Evolutionary conservation across 2,329 filamentous ascomycete species (phyloP), one percentile per base, ranked within the genome.

Genomic region (Talaromyces pinophilus): DNA sequence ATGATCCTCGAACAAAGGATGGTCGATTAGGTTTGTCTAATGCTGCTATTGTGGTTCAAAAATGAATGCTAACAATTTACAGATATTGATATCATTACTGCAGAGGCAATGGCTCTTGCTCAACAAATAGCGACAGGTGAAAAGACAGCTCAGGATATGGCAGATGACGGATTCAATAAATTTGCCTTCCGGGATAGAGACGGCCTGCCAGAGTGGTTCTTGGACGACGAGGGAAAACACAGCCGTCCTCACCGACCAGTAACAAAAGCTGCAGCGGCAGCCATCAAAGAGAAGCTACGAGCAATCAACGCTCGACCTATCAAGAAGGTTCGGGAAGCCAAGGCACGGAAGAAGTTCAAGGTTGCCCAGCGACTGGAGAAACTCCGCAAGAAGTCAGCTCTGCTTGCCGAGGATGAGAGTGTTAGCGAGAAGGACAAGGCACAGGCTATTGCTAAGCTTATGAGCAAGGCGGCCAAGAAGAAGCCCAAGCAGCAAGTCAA

Each of bases 1-100:
- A 76, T 19, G 76, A 83, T 70, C 79, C 79, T 55, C 76, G 77
- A 35, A 78, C 76, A 50, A 74, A 76, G 55, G 79, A 81, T 68
- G 77, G 77, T 6, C 76, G 82, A 64, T 78, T 83, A 38, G 80
- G 81, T 78, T 75, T 74, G 76, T 73, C 22, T 40, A 11, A 30
- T 63, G 19, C 25, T n/a, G 22, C 38, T 17, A 17, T 67, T 65
- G 55, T 44, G 33, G 13, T 15, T 33, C 25, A 13, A 4, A 17
- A 46, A 60, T 15, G 19, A 25, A 60, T 46, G 15, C 73, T 75
- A 71, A 76, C 70, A 64, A 38, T 48, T 19, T 64, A 76, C 79
- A 85, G 93, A 97, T 76, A 96, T 99, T 79, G 93, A 98, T 77
- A 98, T 99, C 74, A 96, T 98, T 75, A 99, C 95, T n/a, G 95